A percentile compares a stretch with the other conserved stretches of the same genome.
These are phyloP conservation scores for Leptoxyphium fumago DNA, from an alignment of 2,329 filamentous ascomycete genomes.

Conservation along the genomic window DNA sequence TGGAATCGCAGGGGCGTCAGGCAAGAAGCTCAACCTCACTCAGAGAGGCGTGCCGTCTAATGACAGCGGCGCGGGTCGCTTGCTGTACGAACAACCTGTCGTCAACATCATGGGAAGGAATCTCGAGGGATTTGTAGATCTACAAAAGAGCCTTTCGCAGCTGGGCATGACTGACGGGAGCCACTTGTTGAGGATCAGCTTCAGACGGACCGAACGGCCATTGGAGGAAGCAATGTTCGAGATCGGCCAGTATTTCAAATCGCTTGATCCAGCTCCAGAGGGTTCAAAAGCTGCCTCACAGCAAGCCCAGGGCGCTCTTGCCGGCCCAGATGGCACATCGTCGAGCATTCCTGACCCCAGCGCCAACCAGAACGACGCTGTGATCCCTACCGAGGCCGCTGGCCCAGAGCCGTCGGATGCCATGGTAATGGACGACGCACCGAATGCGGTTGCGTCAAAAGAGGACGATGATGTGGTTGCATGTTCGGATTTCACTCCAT, in stretches of 20 bases:
- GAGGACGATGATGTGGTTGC: slow-evolving; percentile 15
- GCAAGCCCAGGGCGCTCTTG: slow-evolving; percentile 14
- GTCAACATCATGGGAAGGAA: slow-evolving; percentile 73
- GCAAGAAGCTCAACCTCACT: slow-evolving; percentile 60
- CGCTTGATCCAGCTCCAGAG: slow-evolving; percentile 18
- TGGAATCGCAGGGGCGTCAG: slow-evolving; percentile 38
- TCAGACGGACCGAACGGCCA: slow-evolving; percentile 60
- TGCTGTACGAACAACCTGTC: slow-evolving; percentile 79
- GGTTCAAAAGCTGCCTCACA: slow-evolving; percentile 3
- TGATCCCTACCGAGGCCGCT: slow-evolving; percentile 8
- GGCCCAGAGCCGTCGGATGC: slow-evolving; percentile 14
- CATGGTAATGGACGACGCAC: slow-evolving; percentile 9
- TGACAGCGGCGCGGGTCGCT: slow-evolving; percentile 48
- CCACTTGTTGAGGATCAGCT: slow-evolving; percentile 63
- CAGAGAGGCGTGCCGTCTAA: slow-evolving; percentile 59
- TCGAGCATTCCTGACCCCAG: slow-evolving; percentile 10
- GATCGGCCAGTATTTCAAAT: slow-evolving; percentile 61
- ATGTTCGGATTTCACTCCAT: slow-evolving; percentile 13
- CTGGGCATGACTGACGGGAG: slow-evolving; percentile 77
- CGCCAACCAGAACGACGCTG: slow-evolving; percentile 12
- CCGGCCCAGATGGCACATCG: slow-evolving; percentile 5
- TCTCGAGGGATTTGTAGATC: slow-evolving; percentile 58
- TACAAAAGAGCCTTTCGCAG: slow-evolving; percentile 80
- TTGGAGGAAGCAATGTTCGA: slow-evolving; percentile 73
- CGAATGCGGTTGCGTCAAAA: slow-evolving; percentile 1